Conservation (phyloP, 768 basidiomycete species). For the Russula olivacea region DNA sequence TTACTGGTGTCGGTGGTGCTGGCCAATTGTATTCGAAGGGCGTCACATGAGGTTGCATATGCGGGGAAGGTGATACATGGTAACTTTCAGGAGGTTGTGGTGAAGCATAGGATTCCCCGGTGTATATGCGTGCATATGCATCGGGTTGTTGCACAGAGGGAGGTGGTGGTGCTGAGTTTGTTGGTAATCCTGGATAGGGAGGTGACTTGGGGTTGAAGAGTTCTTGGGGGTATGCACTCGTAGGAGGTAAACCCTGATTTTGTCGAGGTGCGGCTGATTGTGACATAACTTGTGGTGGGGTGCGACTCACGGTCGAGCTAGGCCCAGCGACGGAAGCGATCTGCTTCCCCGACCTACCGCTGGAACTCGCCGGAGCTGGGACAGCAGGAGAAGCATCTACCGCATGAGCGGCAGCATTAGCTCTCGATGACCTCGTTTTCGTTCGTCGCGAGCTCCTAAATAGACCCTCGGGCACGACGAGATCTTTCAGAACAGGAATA, state of each 20-base stretch:
- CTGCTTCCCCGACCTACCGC: neutral
- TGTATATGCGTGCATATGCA: constrained; percentile 11
- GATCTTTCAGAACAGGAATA: constrained; percentile 59
- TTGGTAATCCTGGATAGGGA: constrained; percentile 2
- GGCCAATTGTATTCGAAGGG: constrained; percentile 17
- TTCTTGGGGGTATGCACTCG: constrained; percentile 10
- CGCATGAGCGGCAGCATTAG: constrained; percentile 46
- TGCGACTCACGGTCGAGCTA: constrained; percentile 11
- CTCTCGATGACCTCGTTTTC: constrained; percentile 40
- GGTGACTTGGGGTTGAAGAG: constrained; percentile 6
- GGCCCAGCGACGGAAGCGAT: constrained; percentile 10
- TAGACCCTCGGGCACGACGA: constrained; percentile 67
- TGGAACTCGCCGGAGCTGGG: constrained; percentile 1
- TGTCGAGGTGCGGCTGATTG: constrained; percentile 2
- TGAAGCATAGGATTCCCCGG: constrained; percentile 6
- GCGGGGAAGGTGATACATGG: constrained; percentile 11
- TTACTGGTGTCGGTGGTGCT: neutral
- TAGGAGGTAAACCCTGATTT: neutral
- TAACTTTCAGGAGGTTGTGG: constrained; percentile 10
- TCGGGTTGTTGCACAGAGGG: constrained; percentile 12
- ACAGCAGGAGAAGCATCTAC: constrained; percentile 29
- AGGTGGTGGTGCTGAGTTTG: neutral
- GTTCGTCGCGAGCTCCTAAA: constrained; percentile 73
- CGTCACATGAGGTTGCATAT: constrained; percentile 3
- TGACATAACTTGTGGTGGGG: neutral